phyloP scores from a whole-genome alignment of 140 eudicot species.

The Ambrosia hybrid region DNA sequence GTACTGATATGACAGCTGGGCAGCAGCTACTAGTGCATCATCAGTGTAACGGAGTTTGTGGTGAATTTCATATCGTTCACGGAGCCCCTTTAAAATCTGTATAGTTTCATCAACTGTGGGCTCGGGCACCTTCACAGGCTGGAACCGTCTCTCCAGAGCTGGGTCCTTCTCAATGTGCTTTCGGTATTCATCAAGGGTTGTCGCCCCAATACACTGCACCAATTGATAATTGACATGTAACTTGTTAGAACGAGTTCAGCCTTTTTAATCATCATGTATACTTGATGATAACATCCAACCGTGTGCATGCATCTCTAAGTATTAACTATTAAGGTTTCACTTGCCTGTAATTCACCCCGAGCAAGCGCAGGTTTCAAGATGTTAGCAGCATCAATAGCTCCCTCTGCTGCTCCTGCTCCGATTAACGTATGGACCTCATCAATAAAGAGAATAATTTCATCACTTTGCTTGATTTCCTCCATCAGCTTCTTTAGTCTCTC shows the following conservation, averaged over 20 bases:
- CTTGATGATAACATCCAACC: background rate
- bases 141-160: conserved; percentile 82
- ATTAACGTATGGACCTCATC: conserved; percentile 90
- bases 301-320: background rate
- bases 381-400: conserved; percentile 93
- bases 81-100: conserved; percentile 76
- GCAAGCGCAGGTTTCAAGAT: conserved; percentile 91
- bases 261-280: background rate
- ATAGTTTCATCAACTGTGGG: conserved; percentile 86
- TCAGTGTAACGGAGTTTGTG: conserved; percentile 94
- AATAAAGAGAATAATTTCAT: conserved; percentile 78
- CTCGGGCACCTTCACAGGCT: conserved; percentile 94
- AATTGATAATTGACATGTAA: background rate
- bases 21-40: conserved; percentile 82
- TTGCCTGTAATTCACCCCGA: conserved; percentile 89
- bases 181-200: conserved; percentile 88
- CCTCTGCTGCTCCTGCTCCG: conserved; percentile 96
- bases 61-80: conserved; percentile 88
- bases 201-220: conserved; percentile 88
- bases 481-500: conserved; percentile 86
- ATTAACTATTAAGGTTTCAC: conserved; percentile 18
- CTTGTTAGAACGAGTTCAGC: background rate
- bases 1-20: conserved; percentile 76
- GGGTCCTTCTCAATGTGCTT: conserved; percentile 96
- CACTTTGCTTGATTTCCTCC: conserved; percentile 90